These are phyloP conservation scores for Dioscorea dumetorum DNA, from an alignment of 106 monocot species.

Conservation along the genomic window DNA sequence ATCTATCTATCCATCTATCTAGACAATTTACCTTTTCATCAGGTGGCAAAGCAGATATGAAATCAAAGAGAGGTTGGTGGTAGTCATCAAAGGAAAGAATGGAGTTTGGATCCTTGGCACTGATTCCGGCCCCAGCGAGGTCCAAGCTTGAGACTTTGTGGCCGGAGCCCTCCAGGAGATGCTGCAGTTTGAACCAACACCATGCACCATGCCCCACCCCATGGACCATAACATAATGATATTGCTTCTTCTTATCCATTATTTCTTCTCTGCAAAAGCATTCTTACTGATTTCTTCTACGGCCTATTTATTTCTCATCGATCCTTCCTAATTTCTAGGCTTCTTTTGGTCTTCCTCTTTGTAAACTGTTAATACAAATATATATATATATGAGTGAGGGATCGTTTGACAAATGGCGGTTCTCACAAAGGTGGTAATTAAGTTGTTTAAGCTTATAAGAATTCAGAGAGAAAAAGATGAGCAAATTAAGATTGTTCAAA, in stretches of 20 bases:
- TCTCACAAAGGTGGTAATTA: too few species aligned
- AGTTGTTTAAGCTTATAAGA: too few species aligned
- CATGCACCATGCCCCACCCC: conserved; percentile 48
- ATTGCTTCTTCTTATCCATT: background rate
- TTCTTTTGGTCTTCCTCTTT: background rate
- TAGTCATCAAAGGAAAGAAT: conserved; percentile 31
- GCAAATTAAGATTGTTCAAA: too few species aligned
- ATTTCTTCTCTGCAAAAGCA: too few species aligned
- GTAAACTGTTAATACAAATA: background rate
- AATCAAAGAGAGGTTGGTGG: conserved; percentile 28
- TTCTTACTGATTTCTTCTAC: too few species aligned
- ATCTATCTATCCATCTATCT: too few species aligned
- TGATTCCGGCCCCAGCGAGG: conserved; percentile 32
- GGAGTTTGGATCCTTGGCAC: conserved; percentile 17
- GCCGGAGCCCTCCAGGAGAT: conserved; percentile 25
- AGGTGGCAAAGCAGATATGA: conserved; percentile 27
- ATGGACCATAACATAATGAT: conserved; percentile 48
- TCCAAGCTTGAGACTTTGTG: conserved; percentile 30
- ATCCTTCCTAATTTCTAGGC: background rate
- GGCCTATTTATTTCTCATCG: background rate
- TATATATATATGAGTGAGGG: too few species aligned
- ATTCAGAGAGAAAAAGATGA: too few species aligned
- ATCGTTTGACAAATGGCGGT: too few species aligned
- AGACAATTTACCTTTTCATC: conserved; percentile 18
- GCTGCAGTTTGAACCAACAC: conserved; percentile 42